Base-by-base conservation (phyloP, 805 yeast genomes). In the Myxozyma lipomycoides region DNA sequence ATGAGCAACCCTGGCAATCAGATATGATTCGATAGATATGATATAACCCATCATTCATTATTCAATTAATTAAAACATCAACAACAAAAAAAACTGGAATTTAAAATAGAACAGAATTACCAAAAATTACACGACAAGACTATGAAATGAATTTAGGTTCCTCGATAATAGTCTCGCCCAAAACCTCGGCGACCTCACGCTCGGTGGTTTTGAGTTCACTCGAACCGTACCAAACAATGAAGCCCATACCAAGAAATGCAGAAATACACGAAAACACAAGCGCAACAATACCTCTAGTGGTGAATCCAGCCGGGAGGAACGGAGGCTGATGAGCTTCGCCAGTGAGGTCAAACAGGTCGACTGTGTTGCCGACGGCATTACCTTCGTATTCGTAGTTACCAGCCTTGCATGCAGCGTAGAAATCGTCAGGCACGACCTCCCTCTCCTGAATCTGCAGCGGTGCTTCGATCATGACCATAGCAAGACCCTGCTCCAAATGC, bases 401-500 rank as follows among this genome's bases (percentile, higher is more conserved):
- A 46, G 71, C 73, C 44, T 71, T 64, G 76, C 98, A 93, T 15
- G 62, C 61, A 21, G 72, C 73, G 52, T 66, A 71, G 71, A 79
- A 84, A 68, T 76, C 75, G 1, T 79, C 82, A 34, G 90, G 76
- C 45, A 90, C 65, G 46, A 74, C 74, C 70, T 85, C 86, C 15
- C 70, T 52, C 48, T 70, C 61, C 49, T 73, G 72, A 44, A 91
- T 74, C 49, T 76, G 75, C 9, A 67, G 60, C 25, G 98, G 98
- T 49, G 88, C 96, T 72, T 91, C 98, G 48, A 91, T 72, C 40
- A 93, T 72, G 9, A 76, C 74, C 49, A 89, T 62, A 10, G 95
- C 95, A 62, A 91, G 78, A 64, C 98, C 98, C 74, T 93, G 98
- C 64, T 82, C 78, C 75, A 91, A 78, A 73, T 93, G 98, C 98